These are phyloP conservation scores for Trichoderma harzianum DNA, from an alignment of 2,329 filamentous ascomycete species.

Conservation along the genomic window DNA sequence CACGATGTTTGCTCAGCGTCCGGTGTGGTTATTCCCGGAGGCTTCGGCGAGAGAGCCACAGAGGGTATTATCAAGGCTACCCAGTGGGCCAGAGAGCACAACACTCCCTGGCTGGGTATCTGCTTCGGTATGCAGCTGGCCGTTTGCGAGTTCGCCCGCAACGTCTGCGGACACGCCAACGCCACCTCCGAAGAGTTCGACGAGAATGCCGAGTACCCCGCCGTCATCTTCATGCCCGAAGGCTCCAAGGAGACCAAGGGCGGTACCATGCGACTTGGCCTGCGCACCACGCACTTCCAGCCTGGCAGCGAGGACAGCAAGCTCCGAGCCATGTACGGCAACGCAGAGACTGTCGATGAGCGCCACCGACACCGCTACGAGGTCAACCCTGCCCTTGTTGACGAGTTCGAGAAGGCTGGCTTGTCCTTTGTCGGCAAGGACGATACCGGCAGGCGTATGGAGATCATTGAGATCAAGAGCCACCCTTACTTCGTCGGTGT, in stretches of 20 bases:
- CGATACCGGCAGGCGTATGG: constrained; percentile 73
- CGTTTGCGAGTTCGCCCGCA: constrained; percentile 82
- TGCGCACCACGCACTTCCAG: constrained; percentile 73
- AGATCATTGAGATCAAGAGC: constrained; percentile 76
- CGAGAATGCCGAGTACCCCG: constrained; percentile 56
- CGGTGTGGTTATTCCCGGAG: constrained; percentile 52
- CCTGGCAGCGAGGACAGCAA: constrained; percentile 72
- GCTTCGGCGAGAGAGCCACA: constrained; percentile 77
- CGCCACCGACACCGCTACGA: constrained; percentile 88
- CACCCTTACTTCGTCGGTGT: constrained; percentile 77
- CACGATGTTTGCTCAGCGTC: constrained; percentile 67
- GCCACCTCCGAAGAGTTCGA: constrained; percentile 57
- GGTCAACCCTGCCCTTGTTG: constrained; percentile 77
- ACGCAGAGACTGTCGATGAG: constrained; percentile 57
- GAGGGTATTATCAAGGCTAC: constrained; percentile 87
- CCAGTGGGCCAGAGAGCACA: constrained; percentile 81
- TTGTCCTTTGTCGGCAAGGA: constrained; percentile 78
- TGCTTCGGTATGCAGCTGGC: constrained; percentile 92
- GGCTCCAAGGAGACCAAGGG: constrained; percentile 49
- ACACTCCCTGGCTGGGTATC: constrained; percentile 80
- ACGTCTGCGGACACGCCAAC: constrained; percentile 61
- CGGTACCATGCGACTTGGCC: constrained; percentile 82
- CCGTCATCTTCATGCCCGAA: constrained; percentile 93
- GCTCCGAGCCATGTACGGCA: constrained; percentile 71
- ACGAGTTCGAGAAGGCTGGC: constrained; percentile 63